A percentile compares a stretch with the other conserved stretches of the same genome.
Conservation (phyloP, 805 yeast genomes). For the Kodamaea restingae region DNA sequence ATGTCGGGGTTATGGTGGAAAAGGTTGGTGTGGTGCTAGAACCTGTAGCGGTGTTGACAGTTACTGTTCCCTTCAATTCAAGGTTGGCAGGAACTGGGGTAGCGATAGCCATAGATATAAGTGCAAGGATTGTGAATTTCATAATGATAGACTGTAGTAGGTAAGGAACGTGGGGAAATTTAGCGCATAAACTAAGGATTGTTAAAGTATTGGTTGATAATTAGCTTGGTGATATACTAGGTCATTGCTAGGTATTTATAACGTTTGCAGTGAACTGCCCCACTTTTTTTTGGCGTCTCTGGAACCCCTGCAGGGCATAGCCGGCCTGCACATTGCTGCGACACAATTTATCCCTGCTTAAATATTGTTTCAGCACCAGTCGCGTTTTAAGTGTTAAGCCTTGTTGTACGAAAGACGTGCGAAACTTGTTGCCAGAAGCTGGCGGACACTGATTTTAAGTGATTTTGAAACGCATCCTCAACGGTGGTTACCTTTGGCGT, state of each 20-base stretch:
- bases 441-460: too few species aligned
- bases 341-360: not conserved
- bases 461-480: too few species aligned
- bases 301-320: not conserved
- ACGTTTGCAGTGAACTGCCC: not conserved
- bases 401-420: not conserved
- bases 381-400: not conserved
- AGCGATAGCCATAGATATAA: slow-evolving; percentile 12
- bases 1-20: slow-evolving; percentile 17
- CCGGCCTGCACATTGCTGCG: not conserved
- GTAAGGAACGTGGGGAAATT: not conserved
- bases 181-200: not conserved
- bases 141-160: slow-evolving; percentile 1
- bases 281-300: not conserved
- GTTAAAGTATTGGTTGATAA: not conserved
- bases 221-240: not conserved
- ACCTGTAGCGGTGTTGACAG: slow-evolving; percentile 5
- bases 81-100: slow-evolving; percentile 31
- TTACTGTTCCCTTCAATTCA: slow-evolving; percentile 17
- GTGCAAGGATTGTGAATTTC: slow-evolving; percentile 5
- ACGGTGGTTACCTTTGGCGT: too few species aligned
- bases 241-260: not conserved
- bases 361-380: not conserved
- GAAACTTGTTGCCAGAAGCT: not conserved
- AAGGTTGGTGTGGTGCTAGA: slow-evolving; percentile 9